Conservation (phyloP, 2,329 filamentous ascomycete genomes). For the Pseudonectria buxi region DNA sequence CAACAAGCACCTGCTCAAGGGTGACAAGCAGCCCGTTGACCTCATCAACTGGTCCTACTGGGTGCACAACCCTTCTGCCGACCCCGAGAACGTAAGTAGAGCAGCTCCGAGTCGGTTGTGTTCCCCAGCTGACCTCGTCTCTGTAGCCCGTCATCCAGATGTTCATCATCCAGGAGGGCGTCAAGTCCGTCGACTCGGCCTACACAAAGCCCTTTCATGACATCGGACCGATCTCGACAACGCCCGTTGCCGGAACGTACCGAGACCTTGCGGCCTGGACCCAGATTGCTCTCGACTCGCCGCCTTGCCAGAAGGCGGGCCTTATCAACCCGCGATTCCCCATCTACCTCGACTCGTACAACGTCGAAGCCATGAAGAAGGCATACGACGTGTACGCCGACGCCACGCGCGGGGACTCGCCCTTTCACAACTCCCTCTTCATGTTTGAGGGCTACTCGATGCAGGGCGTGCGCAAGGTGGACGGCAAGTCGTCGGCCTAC, state of each 20-base stretch:
- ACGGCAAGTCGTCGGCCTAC: slow-evolving; percentile 8
- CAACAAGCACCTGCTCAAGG: slow-evolving; percentile 38
- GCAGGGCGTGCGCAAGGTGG: slow-evolving; percentile 25
- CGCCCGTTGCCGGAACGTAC: slow-evolving; percentile 17
- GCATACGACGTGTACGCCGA: slow-evolving; percentile 13
- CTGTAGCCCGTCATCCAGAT: slow-evolving; percentile 34
- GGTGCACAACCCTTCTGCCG: slow-evolving; percentile 32
- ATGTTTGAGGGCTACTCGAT: slow-evolving; percentile 51
- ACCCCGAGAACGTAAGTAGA: slow-evolving; percentile 32
- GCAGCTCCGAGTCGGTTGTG: fast-evolving
- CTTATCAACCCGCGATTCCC: slow-evolving; percentile 20
- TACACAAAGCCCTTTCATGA: slow-evolving; percentile 39
- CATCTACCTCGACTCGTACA: slow-evolving; percentile 16
- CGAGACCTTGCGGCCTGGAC: slow-evolving; percentile 17
- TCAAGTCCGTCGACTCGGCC: slow-evolving; percentile 30
- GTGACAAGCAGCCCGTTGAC: slow-evolving; percentile 36
- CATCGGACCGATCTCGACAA: slow-evolving; percentile 32
- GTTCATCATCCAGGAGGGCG: slow-evolving; percentile 39
- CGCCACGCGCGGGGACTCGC: slow-evolving; percentile 7
- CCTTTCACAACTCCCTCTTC: slow-evolving; percentile 32
- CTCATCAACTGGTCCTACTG: slow-evolving; percentile 46
- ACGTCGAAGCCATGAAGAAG: slow-evolving; percentile 10
- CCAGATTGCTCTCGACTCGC: slow-evolving; percentile 9
- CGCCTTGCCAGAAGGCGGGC: slow-evolving; percentile 17
- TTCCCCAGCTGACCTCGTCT: background rate